A percentile compares a stretch with the other conserved stretches of the same genome.
phyloP scores from a whole-genome alignment of 257 asterid species.

The Petunia axillaris region DNA sequence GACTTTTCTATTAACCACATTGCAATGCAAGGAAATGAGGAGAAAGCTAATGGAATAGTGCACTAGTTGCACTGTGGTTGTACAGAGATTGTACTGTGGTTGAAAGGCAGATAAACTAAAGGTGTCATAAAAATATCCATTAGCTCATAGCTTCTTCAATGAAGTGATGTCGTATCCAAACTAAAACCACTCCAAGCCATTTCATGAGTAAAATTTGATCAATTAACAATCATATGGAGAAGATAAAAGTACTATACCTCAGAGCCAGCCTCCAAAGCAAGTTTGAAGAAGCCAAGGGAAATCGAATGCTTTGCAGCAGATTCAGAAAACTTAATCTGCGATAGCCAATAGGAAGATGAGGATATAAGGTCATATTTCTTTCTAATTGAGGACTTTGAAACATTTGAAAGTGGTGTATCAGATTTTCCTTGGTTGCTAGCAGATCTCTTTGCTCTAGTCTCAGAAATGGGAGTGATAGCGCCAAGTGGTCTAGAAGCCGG shows the following conservation, averaged over 20 bases:
- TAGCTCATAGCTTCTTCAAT: neutral
- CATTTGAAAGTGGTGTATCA: conserved; percentile 65
- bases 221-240: neutral
- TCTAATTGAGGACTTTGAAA: conserved; percentile 53
- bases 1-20: neutral
- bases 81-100: neutral
- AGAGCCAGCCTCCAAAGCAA: conserved; percentile 84
- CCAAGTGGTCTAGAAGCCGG: conserved; percentile 63
- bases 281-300: conserved; percentile 85
- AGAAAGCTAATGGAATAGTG: neutral
- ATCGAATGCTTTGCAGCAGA: conserved; percentile 77
- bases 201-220: too few relatives aligned
- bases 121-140: neutral
- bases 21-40: neutral
- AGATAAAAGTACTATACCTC: conserved; percentile 52
- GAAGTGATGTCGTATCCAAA: neutral
- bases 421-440: conserved; percentile 46
- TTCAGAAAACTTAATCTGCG: conserved; percentile 82
- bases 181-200: too few relatives aligned
- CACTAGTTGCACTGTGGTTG: neutral
- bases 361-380: conserved; percentile 64
- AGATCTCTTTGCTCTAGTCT: conserved; percentile 63
- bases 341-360: conserved; percentile 85
- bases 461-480: conserved; percentile 73
- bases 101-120: conserved; percentile 4